Conservation (phyloP, 2,329 filamentous ascomycete genomes). For the Orbilia javanica region DNA sequence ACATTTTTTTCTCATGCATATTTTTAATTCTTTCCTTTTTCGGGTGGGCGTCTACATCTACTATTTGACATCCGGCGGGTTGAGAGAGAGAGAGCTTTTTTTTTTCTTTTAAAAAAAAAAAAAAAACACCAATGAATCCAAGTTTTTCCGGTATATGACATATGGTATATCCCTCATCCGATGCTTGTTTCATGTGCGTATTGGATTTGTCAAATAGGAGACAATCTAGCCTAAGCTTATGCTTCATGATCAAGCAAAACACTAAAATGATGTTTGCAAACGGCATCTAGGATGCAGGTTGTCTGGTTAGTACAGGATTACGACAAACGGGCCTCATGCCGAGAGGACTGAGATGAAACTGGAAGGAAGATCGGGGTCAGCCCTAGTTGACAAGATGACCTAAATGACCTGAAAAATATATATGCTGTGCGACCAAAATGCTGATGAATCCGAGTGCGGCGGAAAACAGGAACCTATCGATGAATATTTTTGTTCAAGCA, state of each 20-base stretch:
- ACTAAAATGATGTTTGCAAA: constrained; percentile 4
- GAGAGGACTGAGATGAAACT: constrained; percentile 7
- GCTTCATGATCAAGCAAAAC: background rate
- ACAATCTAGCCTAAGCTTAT: background rate
- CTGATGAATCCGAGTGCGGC: background rate
- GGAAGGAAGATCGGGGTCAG: constrained; percentile 3
- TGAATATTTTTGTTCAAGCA: background rate
- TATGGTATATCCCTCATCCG: background rate
- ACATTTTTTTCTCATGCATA: background rate
- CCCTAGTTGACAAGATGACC: constrained; percentile 2
- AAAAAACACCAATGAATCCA: background rate
- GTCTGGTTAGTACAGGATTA: background rate
- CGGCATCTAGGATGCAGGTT: background rate
- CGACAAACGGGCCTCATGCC: background rate
- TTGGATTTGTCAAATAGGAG: constrained; percentile 23
- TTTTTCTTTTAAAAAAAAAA: no score
- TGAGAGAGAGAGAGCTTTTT: no score
- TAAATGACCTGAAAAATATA: constrained; percentile 1
- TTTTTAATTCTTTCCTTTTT: background rate
- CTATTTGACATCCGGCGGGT: background rate
- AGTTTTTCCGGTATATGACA: background rate
- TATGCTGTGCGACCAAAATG: constrained; percentile 8
- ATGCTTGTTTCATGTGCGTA: constrained; percentile 10
- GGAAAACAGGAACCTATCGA: constrained; percentile 3
- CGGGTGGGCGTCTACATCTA: background rate